Evolutionary conservation across 2,329 filamentous ascomycete species (phyloP), one percentile per base, ranked within the genome.

Genomic region (Pseudovirgaria hyperparasitica): DNA sequence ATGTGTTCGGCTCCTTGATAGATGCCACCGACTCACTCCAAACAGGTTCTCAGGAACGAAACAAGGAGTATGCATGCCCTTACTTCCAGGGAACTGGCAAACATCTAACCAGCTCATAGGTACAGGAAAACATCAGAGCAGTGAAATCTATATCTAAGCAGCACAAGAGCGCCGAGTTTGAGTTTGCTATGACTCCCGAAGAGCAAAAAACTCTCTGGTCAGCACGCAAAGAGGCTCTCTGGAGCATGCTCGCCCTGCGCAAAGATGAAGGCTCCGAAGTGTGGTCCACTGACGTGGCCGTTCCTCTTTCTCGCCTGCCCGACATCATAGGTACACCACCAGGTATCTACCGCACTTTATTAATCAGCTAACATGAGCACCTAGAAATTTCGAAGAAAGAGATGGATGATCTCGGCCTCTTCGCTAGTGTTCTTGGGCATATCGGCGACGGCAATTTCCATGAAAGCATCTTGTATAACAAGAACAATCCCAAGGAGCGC

Each of bases 401-500:
- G 45, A 76, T 92, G 67, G 80, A 87, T 43, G 74, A 82, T 9
- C 63, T 93, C 8, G 84, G 82, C 0, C 58, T 93, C 2, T 92
- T 93, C 48, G 82, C 84, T 1, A 85, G 79, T 43, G 81, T 92
- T 16, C 62, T 94, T 4, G 86, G 86, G 3, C 86, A 94, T 46
- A 78, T 94, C 30, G 86, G 86, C 9, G 86, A 93, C 46, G 86
- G 86, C 19, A 94, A 94, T 54, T 94, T 94, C 59, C 86, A 94
- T 51, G 77, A 86, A 49, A 82, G 78, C 47, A 90, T 94, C 55
- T 77, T 94, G 57, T 94, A 92, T 51, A 72, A 90, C 54, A 69
- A 70, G 15, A 66, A 63, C 14, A 64, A 85, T 29, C 65, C 70
- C 3, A 71, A 64, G 15, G 80, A 93, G 54, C 69, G 69, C 30